A percentile compares a stretch with the other conserved stretches of the same genome.
These are phyloP conservation scores for Funneliformis mosseae DNA, from an alignment of 192 early-diverging fungal genomes.

Conservation along the genomic window DNA sequence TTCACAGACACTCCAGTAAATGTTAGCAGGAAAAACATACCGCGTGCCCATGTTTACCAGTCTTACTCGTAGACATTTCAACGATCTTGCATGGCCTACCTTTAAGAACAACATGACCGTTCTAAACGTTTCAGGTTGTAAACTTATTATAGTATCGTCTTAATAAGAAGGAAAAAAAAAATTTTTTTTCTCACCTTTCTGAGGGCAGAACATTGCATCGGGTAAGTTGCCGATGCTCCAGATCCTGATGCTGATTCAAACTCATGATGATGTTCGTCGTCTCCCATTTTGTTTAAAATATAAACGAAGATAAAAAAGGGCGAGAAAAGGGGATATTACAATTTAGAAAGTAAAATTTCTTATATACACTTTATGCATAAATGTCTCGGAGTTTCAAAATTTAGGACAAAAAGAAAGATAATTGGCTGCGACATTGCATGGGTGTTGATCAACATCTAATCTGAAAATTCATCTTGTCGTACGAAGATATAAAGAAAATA, in stretches of 20 bases:
- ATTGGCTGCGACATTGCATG: too few species aligned
- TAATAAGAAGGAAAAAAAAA: background rate
- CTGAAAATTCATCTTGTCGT: too few species aligned
- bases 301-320: too few species aligned
- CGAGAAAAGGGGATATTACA: too few species aligned
- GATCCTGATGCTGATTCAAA: constrained; percentile 70
- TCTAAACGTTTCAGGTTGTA: constrained; percentile 39
- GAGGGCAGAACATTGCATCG: constrained; percentile 99
- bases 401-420: too few species aligned
- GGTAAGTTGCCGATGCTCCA: constrained; percentile 93
- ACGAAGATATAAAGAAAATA: too few species aligned
- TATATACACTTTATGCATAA: too few species aligned
- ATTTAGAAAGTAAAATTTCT: too few species aligned
- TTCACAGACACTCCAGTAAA: too few species aligned
- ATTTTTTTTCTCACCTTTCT: constrained; percentile 70
- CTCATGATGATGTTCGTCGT: constrained; percentile 67
- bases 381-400: too few species aligned
- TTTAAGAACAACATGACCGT: constrained; percentile 97
- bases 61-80: constrained; percentile 99
- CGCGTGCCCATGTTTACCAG: constrained; percentile 99
- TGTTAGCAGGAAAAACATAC: background rate
- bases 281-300: constrained; percentile 43
- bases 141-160: background rate
- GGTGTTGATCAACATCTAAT: too few species aligned
- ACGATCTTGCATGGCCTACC: constrained; percentile 99